A percentile compares a stretch with the other conserved stretches of the same genome.
Evolutionary conservation across 2,329 filamentous ascomycete genomes (phyloP).

Genomic region (Geosmithia putterillii): DNA sequence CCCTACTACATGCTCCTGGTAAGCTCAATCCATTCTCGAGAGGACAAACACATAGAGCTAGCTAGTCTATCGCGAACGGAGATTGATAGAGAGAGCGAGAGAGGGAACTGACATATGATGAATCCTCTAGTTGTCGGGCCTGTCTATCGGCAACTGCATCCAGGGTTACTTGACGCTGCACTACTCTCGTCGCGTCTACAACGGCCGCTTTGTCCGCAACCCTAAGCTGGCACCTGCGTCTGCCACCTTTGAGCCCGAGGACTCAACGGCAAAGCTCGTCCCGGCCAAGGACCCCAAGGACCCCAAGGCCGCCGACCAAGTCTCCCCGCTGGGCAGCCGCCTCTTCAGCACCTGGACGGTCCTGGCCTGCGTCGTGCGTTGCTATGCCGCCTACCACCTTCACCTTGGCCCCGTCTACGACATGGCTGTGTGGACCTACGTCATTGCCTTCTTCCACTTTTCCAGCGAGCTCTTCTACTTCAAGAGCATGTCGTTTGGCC

Average conservation of each 20-base stretch:
- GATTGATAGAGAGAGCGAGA: background rate
- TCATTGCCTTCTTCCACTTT: slow-evolving; percentile 68
- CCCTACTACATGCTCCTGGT: slow-evolving; percentile 49
- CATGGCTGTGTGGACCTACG: slow-evolving; percentile 71
- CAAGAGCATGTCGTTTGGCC: slow-evolving; percentile 56
- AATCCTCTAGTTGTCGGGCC: slow-evolving; percentile 55
- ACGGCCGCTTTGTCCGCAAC: slow-evolving; percentile 47
- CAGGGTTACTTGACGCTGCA: slow-evolving; percentile 72
- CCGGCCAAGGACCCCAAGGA: slow-evolving; percentile 22
- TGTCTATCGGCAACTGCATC: slow-evolving; percentile 73
- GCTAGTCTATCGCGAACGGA: background rate
- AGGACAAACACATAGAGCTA: background rate
- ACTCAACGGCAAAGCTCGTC: slow-evolving; percentile 40
- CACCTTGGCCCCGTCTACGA: slow-evolving; percentile 62
- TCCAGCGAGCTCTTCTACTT: slow-evolving; percentile 70
- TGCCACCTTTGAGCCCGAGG: slow-evolving; percentile 33
- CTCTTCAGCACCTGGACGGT: slow-evolving; percentile 86
- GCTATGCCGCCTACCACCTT: slow-evolving; percentile 79
- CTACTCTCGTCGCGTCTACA: slow-evolving; percentile 82
- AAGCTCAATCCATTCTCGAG: slow-evolving; percentile 14
- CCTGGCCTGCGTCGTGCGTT: slow-evolving; percentile 60
- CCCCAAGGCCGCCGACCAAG: slow-evolving; percentile 40
- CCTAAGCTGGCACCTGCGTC: slow-evolving; percentile 25
- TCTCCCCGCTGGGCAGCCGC: slow-evolving; percentile 64
- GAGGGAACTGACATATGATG: background rate